Evolutionary conservation across 169 alveolate genomes (phyloP), one percentile per base, ranked within the genome.

Genomic region (Amoebophrya sp.): DNA sequence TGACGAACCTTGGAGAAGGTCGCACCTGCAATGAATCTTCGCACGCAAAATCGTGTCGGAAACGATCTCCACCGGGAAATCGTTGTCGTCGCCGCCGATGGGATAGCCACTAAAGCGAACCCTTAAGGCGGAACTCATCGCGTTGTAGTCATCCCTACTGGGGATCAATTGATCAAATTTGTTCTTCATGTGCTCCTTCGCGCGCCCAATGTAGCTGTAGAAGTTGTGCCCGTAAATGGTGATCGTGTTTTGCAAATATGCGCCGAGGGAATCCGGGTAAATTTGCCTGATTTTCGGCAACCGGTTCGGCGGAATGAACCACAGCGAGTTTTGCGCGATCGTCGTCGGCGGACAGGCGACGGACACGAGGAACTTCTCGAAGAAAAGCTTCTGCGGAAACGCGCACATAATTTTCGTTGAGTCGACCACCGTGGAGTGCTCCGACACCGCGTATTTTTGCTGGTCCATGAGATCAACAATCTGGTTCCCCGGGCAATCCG

Each of bases 1-100:
- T 66, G 83, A 66, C 83, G 83, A 25, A 66, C 35, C 83, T 7
- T 25, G 83, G 83, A 2, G 83, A 25, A 7, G 83, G 35, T 66
- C 83, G 35, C 1, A 66, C 35, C 83, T 7, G 83, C 1, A 66
- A 25, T 7, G 18, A 1, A 66, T 18, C 38, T 66, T 7, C 38
- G 83, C 83, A 2, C 83, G 83, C 83, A 66, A 25, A 18, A 66
- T 25, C 29, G 83, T 66, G 83, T 66, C 83, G 35, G 35, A 12
- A 2, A 66, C 83, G 35, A 66, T 66, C 83, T 66, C 83, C 83
- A 66, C 83, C 83, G 83, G 83, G 35, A 66, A 66, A 25, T 66
- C 83, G 83, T 66, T 66, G 83, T 66, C 83, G 83, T 18, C 83
- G 29, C 83, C 35, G 35, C 83, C 83, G 35, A 66, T 25, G 7